These are phyloP conservation scores for Ochetophila trinervis DNA, from an alignment of 306 rosid genomes.

Conservation along the genomic window DNA sequence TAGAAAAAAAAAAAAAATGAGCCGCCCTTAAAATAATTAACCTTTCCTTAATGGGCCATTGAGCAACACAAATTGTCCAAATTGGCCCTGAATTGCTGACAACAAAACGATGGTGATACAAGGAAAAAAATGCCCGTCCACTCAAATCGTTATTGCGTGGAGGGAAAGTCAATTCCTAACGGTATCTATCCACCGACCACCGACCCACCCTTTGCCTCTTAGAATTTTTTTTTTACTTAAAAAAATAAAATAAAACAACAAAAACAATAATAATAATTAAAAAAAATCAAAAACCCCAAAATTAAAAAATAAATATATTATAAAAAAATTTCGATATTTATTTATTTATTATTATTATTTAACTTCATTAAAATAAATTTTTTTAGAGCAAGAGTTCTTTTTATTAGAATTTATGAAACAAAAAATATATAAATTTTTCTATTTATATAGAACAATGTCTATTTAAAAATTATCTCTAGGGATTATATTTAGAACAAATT, in stretches of 20 bases:
- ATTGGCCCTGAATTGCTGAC: conserved; percentile 2
- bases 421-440: too few species aligned
- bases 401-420: too few species aligned
- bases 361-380: too few species aligned
- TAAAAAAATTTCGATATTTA: too few species aligned
- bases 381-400: too few species aligned
- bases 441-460: too few species aligned
- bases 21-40: conserved; percentile 8
- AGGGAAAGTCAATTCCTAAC: conserved; percentile 78
- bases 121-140: conserved; percentile 37
- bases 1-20: conserved; percentile 15
- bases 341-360: too few species aligned
- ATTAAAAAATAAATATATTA: neutral
- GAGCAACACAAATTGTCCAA: neutral
- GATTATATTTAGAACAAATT: too few species aligned
- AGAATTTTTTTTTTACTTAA: conserved; percentile 25
- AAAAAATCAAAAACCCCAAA: neutral
- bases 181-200: conserved; percentile 87
- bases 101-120: neutral
- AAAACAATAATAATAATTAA: conserved; percentile 3
- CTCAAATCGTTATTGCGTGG: conserved; percentile 51
- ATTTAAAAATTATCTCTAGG: too few species aligned
- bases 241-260: conserved; percentile 23
- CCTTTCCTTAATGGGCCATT: conserved; percentile 32
- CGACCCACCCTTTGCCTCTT: conserved; percentile 51